Evolutionary conservation across 495 filamentous ascomycete genomes (phyloP), one percentile per base, ranked within the genome.

Genomic region (Thermothielavioides terrestris): DNA sequence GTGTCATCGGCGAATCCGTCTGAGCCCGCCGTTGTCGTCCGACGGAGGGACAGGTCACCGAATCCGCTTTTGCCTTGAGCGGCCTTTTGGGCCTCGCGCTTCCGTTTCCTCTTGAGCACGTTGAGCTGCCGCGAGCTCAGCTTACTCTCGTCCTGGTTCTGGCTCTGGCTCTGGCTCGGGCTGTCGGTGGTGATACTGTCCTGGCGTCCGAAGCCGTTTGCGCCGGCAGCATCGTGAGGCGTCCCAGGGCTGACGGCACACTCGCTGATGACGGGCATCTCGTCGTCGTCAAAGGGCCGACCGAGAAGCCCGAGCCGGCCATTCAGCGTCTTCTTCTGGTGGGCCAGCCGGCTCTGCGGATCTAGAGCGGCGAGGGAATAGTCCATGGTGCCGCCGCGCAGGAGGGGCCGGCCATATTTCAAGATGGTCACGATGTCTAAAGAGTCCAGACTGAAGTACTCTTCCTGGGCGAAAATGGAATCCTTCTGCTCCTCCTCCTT

Each of bases 121-220:
- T 97, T 98, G 23, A 95, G 75, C 62, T 97, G 92, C 12, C 92
- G 82, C 49, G 89, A 86, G 69, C 90, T 96, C 14, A 97, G 70
- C 3, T 80, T 82, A 0, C 77, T 64, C 43, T 92, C 87, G 43
- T 89, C 88, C 46, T 58, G 68, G 56, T 71, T 55, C 37, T 68
- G 68, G 38, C 56, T 53, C 22, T 67, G 56, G 38, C 53, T 56
- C 21, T 56, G 68, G 38, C 56, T 53, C 22, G 66, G 56, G 38
- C 53, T 56, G 18, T 56, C 42, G 37, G 54, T 61, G 36, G 49
- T 34, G 10, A 54, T 45, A 36, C 57, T 58, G 20, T 76, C 71
- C 22, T 66, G 61, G 14, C 64, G 64, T 25, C 54, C 49, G 9
- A 67, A 38, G 39, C 72, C 78, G 56, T 81, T 80, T 14, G 61